Evolutionary conservation across 1,284 basidiomycete genomes (phyloP), one percentile per base, ranked within the genome.

Genomic region (Salmacisia buchloeana): DNA sequence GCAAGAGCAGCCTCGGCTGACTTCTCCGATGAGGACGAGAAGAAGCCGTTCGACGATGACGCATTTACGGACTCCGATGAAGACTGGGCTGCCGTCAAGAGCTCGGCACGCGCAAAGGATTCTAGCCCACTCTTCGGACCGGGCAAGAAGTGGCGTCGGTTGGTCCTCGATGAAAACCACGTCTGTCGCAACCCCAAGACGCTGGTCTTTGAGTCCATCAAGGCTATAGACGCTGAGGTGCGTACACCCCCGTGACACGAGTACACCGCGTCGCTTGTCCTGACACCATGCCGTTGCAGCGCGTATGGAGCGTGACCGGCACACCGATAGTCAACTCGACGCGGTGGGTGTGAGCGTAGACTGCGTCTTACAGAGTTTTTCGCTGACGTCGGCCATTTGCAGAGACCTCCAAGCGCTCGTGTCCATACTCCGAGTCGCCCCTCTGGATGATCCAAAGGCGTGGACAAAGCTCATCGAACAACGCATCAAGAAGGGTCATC

Each of bases 251-350:
- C 7, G 29, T 12, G 6, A 10, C 27, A 18, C 5, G 18, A 43
- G 5, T 4, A 21, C 15, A 21, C 6, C 15, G 39, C 18, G 23
- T 43, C 4, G 18, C 5, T 43, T 18, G 5, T n/a, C n/a, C 39
- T 43, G 39, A 43, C 39, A 5, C 39, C 23, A 3, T 43, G 18
- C 3, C 23, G 5, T 29, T n/a, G 6, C 27, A 54, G 46, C 61
- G 59, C 38, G n/a, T 36, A 34, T 74, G 74, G 75, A 67, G 87
- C 5, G 81, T 92, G 41, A 88, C 86, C 21, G 91, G 91, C 39
- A 94, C 92, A 3, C 92, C 92, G 0, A 93, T 94, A 65, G 89
- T 94, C 65, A 94, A 94, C 71, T 88, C 89, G 10, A 31, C 89
- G 15, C 27, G 49, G 49, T 54, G 29, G 34, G 27, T 54, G 29